Base-by-base conservation (phyloP, 371 early-diverging fungal species). In the Sporodiniella umbellata region DNA sequence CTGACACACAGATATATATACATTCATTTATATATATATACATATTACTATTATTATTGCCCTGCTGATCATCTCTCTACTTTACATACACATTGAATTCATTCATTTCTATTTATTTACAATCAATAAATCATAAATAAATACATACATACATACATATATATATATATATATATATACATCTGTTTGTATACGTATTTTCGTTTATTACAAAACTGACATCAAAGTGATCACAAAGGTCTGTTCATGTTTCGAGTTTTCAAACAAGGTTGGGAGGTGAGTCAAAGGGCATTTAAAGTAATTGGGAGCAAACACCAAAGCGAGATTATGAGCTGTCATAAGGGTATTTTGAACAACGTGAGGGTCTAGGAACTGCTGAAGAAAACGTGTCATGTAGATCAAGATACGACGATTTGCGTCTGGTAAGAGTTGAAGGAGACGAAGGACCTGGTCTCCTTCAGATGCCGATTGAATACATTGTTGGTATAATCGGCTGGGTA, bases 251-350 rank as follows among this genome's bases (percentile, higher is more conserved):
- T 90, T 88, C 23, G 92, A 85, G 53, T 87, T 88, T 57, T 90
- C 88, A 68, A 94, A 88, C 33, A 89, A 84, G n/a, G 80, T 71
- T 14, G 81, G 77, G 17, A 89, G 79, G 51, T 85, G 80, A 42
- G 84, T 88, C 46, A 80, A 79, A 5, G 96, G 96, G 58, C 93
- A 93, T 25, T 96, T 78, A 33, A 98, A 69, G 51, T 96, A 87
- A 47, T 88, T 90, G 15, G 97, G 98, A 3, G 95, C 96, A 72
- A 95, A 96, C 18, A 98, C 94, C 86, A 98, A 90, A 25, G 97
- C 96, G 25, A 98, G 62, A 55, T 96, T 98, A 43, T 78, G 62
- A 18, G 88, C 71, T 31, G 84, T 87, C 98, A 98, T 98, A 64
- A 88, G 81, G 8, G 96, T 96, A 18, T 70, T 53, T 37, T 82